phyloP scores from a whole-genome alignment of 2,329 filamentous ascomycete genomes.

The Aotearoamyces nothofagi region DNA sequence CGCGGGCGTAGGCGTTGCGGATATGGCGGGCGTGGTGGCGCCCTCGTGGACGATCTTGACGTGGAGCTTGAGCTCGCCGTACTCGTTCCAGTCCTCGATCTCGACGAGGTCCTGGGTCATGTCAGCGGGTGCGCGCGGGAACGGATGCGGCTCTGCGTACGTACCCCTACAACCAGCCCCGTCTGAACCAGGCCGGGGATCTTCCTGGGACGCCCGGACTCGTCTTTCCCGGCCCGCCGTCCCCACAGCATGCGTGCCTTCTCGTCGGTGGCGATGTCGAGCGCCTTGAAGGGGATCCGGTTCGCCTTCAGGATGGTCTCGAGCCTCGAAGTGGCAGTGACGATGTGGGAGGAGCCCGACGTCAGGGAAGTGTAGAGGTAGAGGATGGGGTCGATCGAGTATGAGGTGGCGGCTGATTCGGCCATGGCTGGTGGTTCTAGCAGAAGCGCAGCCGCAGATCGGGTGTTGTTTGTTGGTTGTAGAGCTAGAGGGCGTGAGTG shows the following conservation, averaged over 20 bases:
- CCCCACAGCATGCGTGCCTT: slow-evolving; percentile 82
- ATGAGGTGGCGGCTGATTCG: slow-evolving; percentile 15
- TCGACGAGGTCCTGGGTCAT: slow-evolving; percentile 66
- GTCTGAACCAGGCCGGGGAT: slow-evolving; percentile 80
- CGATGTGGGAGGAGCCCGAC: slow-evolving; percentile 86
- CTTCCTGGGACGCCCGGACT: slow-evolving; percentile 49
- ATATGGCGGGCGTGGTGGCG: slow-evolving; percentile 5
- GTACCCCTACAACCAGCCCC: slow-evolving; percentile 70
- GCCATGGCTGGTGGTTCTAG: slow-evolving; percentile 11
- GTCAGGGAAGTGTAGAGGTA: slow-evolving; percentile 96
- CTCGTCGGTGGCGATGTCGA: slow-evolving; percentile 84
- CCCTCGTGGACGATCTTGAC: slow-evolving; percentile 41
- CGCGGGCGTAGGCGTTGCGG: slow-evolving; percentile 14
- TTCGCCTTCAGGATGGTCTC: slow-evolving; percentile 95
- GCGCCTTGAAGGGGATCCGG: slow-evolving; percentile 80
- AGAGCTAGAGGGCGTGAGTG: background rate
- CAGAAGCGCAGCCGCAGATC: background rate
- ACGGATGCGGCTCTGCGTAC: slow-evolving; percentile 25
- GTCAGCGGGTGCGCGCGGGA: slow-evolving; percentile 4
- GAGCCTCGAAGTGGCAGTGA: slow-evolving; percentile 87
- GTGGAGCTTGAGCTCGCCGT: slow-evolving; percentile 82
- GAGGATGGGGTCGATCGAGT: slow-evolving; percentile 49
- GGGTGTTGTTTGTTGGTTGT: background rate
- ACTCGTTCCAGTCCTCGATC: slow-evolving; percentile 98
- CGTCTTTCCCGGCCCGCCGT: slow-evolving; percentile 61